phyloP scores from a whole-genome alignment of 2,329 filamentous ascomycete genomes.

The Fusarium sp. region DNA sequence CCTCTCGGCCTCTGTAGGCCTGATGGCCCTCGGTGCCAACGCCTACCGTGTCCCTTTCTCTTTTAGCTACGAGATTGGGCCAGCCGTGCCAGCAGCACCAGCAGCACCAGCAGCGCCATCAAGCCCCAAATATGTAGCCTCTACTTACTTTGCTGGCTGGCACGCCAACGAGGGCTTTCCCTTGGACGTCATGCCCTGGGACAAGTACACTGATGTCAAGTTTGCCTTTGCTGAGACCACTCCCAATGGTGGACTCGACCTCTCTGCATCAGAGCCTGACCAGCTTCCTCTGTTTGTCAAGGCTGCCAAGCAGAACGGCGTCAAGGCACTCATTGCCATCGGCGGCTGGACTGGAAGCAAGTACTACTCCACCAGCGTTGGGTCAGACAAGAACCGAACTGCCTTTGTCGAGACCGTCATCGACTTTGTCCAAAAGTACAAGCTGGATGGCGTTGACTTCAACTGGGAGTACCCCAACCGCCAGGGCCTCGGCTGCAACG shows the following conservation, averaged over 20 bases:
- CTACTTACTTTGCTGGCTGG: conserved; percentile 39
- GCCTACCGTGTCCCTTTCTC: not conserved
- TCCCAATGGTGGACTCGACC: conserved; percentile 22
- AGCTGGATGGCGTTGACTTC: conserved; percentile 33
- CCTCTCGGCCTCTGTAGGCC: conserved; percentile 26
- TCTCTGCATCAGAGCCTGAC: conserved; percentile 22
- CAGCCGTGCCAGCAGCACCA: too few relatives aligned
- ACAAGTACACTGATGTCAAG: conserved; percentile 37
- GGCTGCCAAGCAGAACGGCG: conserved; percentile 31
- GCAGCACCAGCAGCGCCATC: too few relatives aligned
- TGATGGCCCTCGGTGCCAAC: conserved; percentile 17
- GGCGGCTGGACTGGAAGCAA: conserved; percentile 36
- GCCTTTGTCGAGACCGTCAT: conserved; percentile 22
- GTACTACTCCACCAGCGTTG: conserved; percentile 30
- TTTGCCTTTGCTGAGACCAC: conserved; percentile 38
- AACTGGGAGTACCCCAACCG: conserved; percentile 40
- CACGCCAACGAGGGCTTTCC: conserved; percentile 34
- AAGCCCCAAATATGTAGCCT: conserved; percentile 18
- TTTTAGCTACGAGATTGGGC: too few relatives aligned
- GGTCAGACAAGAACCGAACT: conserved; percentile 32
- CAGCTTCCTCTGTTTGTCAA: conserved; percentile 23
- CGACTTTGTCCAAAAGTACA: conserved; percentile 24
- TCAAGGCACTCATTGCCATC: conserved; percentile 33
- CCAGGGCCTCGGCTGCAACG: conserved; percentile 38
- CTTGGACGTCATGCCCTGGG: conserved; percentile 30